These are phyloP conservation scores for Claviceps pusilla DNA, from an alignment of 2,329 filamentous ascomycete genomes.

Conservation along the genomic window DNA sequence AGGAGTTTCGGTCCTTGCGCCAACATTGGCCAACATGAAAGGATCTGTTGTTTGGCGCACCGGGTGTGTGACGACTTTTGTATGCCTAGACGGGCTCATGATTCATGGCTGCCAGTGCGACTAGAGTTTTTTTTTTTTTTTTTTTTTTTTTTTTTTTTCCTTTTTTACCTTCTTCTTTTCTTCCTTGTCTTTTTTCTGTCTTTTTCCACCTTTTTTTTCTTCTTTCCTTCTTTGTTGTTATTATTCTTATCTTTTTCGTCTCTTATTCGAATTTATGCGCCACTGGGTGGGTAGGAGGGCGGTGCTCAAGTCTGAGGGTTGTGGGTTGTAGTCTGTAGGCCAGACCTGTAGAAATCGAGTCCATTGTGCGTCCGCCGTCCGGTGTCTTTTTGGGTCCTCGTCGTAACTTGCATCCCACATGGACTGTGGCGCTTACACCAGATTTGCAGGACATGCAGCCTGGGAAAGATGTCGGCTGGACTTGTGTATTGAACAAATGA, in stretches of 20 bases:
- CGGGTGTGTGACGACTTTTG: background rate
- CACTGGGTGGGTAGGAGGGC: background rate
- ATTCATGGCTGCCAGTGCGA: constrained; percentile 12
- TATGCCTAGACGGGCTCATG: constrained; percentile 16
- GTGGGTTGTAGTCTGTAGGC: too few relatives aligned
- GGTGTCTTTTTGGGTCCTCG: too few relatives aligned
- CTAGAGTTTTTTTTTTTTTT: background rate
- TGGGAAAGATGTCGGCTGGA: too few relatives aligned
- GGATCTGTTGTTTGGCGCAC: background rate
- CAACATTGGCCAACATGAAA: background rate
- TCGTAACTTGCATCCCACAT: too few relatives aligned
- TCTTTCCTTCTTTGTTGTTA: background rate
- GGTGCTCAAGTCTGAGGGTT: background rate
- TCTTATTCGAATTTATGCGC: constrained; percentile 1
- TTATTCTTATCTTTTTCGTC: too few relatives aligned
- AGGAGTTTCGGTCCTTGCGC: background rate
- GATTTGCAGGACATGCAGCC: too few relatives aligned
- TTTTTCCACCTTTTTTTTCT: background rate
- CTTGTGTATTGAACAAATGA: too few relatives aligned
- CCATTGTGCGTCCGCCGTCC: too few relatives aligned
- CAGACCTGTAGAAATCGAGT: too few relatives aligned
- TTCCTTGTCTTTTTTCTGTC: background rate
- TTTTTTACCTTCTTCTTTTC: background rate
- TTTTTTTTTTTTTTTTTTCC: background rate
- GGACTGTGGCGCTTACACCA: too few relatives aligned